phyloP scores from a whole-genome alignment of 140 eudicot genomes.

The Anethum foeniculum region DNA sequence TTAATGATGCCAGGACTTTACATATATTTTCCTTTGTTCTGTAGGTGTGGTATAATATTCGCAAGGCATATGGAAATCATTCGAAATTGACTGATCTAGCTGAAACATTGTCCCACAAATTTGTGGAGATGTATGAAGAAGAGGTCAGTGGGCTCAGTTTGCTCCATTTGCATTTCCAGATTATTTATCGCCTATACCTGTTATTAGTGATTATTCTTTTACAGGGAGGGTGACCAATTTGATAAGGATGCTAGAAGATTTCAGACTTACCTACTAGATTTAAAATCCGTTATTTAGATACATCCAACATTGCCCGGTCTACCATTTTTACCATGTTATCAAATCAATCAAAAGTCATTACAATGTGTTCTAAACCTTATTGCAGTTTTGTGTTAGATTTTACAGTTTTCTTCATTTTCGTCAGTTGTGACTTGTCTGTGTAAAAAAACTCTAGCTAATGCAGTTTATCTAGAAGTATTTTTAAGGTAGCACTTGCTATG shows the following conservation, averaged over 20 bases:
- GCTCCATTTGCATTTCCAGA: conserved; percentile 5
- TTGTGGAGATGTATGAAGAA: conserved; percentile 62
- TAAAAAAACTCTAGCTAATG: not conserved
- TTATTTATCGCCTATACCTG: not conserved
- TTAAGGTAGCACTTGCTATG: not conserved
- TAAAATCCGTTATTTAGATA: not conserved
- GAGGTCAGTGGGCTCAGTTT: conserved; percentile 48
- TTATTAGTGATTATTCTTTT: not conserved
- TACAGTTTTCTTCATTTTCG: not conserved
- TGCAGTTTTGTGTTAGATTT: not conserved
- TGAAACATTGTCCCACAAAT: conserved; percentile 47
- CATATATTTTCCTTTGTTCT: not conserved
- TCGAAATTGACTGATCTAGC: conserved; percentile 51
- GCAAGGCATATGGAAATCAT: conserved; percentile 53
- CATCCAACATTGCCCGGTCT: not conserved
- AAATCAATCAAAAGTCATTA: not conserved
- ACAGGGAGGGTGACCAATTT: too few species aligned
- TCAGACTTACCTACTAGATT: not conserved
- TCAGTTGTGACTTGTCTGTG: not conserved
- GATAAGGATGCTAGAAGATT: not conserved
- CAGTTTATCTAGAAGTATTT: not conserved
- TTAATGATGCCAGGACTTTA: not conserved
- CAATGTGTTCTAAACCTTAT: not conserved
- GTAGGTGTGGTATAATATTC: conserved; percentile 82
- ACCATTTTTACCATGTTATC: not conserved